Evolutionary conservation across 768 basidiomycete genomes (phyloP), one percentile per base, ranked within the genome.

Genomic region (Lactarius deliciosus): DNA sequence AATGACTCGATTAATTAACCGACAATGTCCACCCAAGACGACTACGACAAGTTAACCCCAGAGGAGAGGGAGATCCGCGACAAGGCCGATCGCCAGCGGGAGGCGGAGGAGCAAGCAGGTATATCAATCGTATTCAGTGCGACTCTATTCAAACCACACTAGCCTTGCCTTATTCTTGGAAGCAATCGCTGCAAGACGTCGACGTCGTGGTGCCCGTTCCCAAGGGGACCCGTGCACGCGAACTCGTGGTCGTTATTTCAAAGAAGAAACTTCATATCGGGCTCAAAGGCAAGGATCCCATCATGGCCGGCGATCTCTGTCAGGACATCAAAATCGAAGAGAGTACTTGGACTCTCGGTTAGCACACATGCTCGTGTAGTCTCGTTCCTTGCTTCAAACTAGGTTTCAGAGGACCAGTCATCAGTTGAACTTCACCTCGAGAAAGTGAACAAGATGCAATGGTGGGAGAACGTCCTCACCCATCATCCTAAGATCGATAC

Each of bases 401-500:
- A 28, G 22, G 28, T 61, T 22, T 22, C 70, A 96, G 93, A 93
- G 81, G 94, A 96, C 75, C 87, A 89, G 70, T 79, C 88, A 65
- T 78, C 79, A 9, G 79, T 96, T 61, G 79, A 84, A 20, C 81
- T 96, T 59, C 91, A 94, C 73, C 83, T 96, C 53, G 92, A 95
- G 77, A 96, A 96, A 76, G 71, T 92, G 61, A 92, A 95, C 77
- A 80, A 91, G 69, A 86, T 91, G 76, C 86, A 91, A 65, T 98
- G 97, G 97, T 99, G 97, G 97, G 92, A 94, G 76, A 95, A 98
- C 75, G 90, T 98, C 69, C 80, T 98, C 60, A 90, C 90, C 2
- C 92, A 96, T 73, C 94, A 97, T 74, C 94, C 97, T 16, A 98
- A 95, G 81, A 89, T 98, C 81, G 92, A 98, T 74, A 97, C 95